phyloP scores from a whole-genome alignment of 176 grass and related monocot species.

The Elaeis guineensis region DNA sequence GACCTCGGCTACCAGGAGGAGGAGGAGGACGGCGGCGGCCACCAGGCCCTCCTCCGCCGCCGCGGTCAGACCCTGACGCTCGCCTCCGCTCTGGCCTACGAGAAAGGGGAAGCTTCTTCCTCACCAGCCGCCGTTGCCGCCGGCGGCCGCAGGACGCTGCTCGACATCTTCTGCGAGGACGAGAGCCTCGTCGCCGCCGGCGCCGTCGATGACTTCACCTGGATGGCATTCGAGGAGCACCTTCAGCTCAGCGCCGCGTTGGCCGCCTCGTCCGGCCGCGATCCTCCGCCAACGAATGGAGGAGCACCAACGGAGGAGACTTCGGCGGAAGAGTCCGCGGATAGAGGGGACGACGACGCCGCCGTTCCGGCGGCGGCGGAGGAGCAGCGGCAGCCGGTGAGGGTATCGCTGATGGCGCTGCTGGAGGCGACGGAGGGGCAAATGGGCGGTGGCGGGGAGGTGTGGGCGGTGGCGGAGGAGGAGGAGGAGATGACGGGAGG shows the following conservation, averaged over 20 bases:
- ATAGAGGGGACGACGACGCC: too few species aligned
- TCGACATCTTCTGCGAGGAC: slow-evolving; percentile 28
- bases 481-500: slow-evolving; percentile 20
- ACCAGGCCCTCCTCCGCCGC: not conserved
- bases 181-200: slow-evolving; percentile 18
- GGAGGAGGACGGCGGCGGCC: not conserved
- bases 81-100: too few species aligned
- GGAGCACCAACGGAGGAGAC: too few species aligned
- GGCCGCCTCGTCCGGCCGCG: not conserved
- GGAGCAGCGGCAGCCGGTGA: slow-evolving; percentile 22
- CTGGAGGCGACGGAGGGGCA: slow-evolving; percentile 58
- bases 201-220: slow-evolving; percentile 23
- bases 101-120: too few species aligned
- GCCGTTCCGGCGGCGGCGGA: not conserved
- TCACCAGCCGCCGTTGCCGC: too few species aligned
- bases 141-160: slow-evolving; percentile 9
- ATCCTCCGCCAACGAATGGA: too few species aligned
- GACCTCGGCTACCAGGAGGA: slow-evolving; percentile 23
- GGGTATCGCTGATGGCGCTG: slow-evolving; percentile 64
- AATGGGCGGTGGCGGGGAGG: not conserved
- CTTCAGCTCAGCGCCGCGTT: slow-evolving; percentile 32
- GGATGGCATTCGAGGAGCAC: slow-evolving; percentile 54
- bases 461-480: not conserved
- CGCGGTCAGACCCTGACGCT: too few species aligned
- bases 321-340: too few species aligned